These are phyloP conservation scores for Inonotus hispidus DNA, from an alignment of 1,284 basidiomycete species.

Conservation along the genomic window DNA sequence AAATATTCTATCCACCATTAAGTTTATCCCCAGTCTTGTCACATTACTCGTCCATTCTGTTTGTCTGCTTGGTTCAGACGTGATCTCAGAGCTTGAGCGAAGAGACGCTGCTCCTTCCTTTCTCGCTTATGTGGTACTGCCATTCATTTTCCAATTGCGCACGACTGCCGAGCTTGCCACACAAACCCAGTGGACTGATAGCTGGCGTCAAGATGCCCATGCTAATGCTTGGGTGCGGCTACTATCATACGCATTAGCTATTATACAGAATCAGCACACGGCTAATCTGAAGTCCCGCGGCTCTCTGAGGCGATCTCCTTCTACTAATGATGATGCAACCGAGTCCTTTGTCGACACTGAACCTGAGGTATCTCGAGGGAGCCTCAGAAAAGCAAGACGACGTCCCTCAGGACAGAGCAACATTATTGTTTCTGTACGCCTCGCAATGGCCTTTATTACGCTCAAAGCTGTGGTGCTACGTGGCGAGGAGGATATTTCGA, in stretches of 20 bases:
- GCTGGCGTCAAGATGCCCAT: conserved; percentile 40
- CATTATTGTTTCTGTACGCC: conserved; percentile 5
- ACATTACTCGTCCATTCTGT: conserved; percentile 48
- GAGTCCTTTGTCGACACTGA: conserved; percentile 41
- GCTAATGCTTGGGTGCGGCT: conserved; percentile 60
- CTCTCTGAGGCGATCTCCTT: conserved; percentile 17
- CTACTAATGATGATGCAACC: conserved; percentile 24
- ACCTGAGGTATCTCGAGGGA: neutral
- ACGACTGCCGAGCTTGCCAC: conserved; percentile 41
- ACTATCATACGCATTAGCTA: conserved; percentile 50
- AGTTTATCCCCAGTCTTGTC: conserved; percentile 47
- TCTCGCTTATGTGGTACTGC: conserved; percentile 55
- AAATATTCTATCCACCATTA: conserved; percentile 43
- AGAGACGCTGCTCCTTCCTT: conserved; percentile 51
- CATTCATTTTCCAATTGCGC: conserved; percentile 53
- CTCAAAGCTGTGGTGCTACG: conserved; percentile 65
- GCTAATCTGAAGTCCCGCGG: conserved; percentile 18
- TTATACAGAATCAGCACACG: conserved; percentile 33
- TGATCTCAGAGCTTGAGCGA: conserved; percentile 54
- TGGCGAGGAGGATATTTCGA: conserved; percentile 54
- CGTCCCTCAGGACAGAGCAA: conserved; percentile 3
- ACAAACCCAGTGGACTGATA: conserved; percentile 39
- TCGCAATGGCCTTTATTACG: conserved; percentile 10
- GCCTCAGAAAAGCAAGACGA: conserved; percentile 7
- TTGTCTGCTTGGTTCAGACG: conserved; percentile 48